These are phyloP conservation scores for Chlamydomonas eustigma DNA, from an alignment of 139 green algal species.

Conservation along the genomic window DNA sequence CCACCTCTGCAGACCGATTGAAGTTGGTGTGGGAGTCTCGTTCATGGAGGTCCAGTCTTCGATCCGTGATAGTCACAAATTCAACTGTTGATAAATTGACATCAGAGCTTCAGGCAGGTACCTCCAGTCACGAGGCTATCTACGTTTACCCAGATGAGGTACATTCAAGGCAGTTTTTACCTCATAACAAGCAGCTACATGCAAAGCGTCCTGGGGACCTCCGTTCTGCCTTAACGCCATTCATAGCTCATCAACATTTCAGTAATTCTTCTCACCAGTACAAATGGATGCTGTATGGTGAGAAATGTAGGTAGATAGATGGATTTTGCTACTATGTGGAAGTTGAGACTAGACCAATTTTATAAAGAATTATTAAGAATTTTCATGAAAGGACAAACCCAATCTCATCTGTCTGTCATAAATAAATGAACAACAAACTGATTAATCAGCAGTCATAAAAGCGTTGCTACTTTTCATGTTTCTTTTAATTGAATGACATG, in stretches of 20 bases:
- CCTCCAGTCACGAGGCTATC: neutral
- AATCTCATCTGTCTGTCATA: too few relatives aligned
- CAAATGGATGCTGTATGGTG: neutral
- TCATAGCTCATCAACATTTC: neutral
- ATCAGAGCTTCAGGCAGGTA: neutral
- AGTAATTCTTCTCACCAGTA: neutral
- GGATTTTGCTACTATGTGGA: too few relatives aligned
- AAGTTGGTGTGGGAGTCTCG: neutral
- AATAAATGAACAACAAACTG: too few relatives aligned
- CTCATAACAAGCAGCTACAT: too few relatives aligned
- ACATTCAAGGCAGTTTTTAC: too few relatives aligned
- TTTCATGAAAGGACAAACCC: too few relatives aligned
- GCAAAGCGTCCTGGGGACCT: neutral
- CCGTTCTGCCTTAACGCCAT: neutral
- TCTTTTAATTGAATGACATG: too few relatives aligned
- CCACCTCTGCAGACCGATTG: neutral
- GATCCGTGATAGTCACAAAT: neutral
- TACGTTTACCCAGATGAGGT: too few relatives aligned
- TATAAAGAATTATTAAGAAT: too few relatives aligned
- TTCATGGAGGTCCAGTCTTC: neutral
- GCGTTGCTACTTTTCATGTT: too few relatives aligned
- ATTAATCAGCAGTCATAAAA: too few relatives aligned
- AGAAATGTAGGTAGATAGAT: neutral
- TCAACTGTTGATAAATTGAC: neutral
- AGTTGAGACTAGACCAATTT: too few relatives aligned